phyloP scores from a whole-genome alignment of 371 early-diverging fungal species.

The Capillidium heterosporum region DNA sequence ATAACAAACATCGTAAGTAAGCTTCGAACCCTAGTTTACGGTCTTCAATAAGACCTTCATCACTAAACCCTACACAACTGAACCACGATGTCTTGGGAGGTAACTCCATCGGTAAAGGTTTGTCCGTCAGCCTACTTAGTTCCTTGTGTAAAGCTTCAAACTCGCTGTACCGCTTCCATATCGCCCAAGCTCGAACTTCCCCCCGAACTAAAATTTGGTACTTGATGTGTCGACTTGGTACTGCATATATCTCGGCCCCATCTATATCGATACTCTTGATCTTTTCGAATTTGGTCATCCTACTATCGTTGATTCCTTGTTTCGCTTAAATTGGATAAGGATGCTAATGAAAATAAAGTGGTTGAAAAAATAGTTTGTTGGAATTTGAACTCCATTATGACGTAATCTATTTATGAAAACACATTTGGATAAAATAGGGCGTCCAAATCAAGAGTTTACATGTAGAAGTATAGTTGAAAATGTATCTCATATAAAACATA shows the following conservation, averaged over 20 bases:
- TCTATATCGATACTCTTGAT: too few relatives aligned
- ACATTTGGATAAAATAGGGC: too few relatives aligned
- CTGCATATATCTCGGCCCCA: conserved; percentile 28
- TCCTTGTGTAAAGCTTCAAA: conserved; percentile 44
- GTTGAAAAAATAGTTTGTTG: too few relatives aligned
- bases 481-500: too few relatives aligned
- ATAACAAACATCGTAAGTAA: conserved; percentile 57
- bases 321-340: too few relatives aligned
- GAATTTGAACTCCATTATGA: too few relatives aligned
- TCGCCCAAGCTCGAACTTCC: conserved; percentile 69
- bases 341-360: too few relatives aligned
- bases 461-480: too few relatives aligned
- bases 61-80: conserved; percentile 38
- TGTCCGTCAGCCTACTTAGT: conserved; percentile 26
- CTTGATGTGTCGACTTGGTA: conserved; percentile 51
- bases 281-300: too few relatives aligned
- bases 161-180: conserved; percentile 77
- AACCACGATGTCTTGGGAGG: conserved; percentile 44
- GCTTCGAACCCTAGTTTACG: conserved; percentile 57
- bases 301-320: too few relatives aligned
- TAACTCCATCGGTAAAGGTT: conserved; percentile 34
- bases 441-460: too few relatives aligned
- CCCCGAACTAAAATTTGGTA: conserved; percentile 57
- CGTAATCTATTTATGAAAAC: too few relatives aligned
- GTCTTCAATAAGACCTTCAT: conserved; percentile 51